Evolutionary conservation across 106 monocot species (phyloP), one percentile per base, ranked within the genome.

Genomic region (Dendrobium catenatum): DNA sequence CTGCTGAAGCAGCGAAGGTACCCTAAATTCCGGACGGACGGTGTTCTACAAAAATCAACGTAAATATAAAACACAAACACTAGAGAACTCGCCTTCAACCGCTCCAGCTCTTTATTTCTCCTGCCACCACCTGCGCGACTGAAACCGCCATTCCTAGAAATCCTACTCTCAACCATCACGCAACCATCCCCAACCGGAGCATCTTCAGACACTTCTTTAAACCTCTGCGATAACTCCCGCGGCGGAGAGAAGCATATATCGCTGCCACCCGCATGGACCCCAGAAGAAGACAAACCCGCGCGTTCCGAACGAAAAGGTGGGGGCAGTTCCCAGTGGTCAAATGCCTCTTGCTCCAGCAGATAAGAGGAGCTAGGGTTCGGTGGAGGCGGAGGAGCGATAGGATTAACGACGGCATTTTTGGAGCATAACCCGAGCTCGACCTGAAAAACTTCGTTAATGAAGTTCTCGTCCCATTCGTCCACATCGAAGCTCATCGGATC

Each of bases 391-490:
- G 77, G 29, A 19, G 56, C 20, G 31, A 22, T 4, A 19, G 88
- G 9, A 48, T 80, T 5, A 19, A 56, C 40, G 42, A 59, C 70
- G 67, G 77, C 80, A 75, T 82, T 90, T 26, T 85, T 77, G 18
- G 88, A 86, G 41, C 88, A 68, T 37, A 87, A 85, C 20, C 81
- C 87, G 83, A 83, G 68, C 80, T 86, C 86, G 42, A 83, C 26
- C 54, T 83, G 80, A 8, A 87, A 46, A 24, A 72, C 85, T 58
- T 87, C 86, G 33, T 81, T 74, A 68, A 91, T 81, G 83, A 91
- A 91, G 81, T 80, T 85, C 70, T 89, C 91, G 81, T 85, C 87
- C 88, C 86, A 91, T 48, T 89, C 89, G 83, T 91, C 88, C 22
- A 91, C 86, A 22, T 88, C 91, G 61, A 84, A 77, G 78, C 86